Conservation (phyloP, 345 rosid genomes). For the Theobroma cacao region DNA sequence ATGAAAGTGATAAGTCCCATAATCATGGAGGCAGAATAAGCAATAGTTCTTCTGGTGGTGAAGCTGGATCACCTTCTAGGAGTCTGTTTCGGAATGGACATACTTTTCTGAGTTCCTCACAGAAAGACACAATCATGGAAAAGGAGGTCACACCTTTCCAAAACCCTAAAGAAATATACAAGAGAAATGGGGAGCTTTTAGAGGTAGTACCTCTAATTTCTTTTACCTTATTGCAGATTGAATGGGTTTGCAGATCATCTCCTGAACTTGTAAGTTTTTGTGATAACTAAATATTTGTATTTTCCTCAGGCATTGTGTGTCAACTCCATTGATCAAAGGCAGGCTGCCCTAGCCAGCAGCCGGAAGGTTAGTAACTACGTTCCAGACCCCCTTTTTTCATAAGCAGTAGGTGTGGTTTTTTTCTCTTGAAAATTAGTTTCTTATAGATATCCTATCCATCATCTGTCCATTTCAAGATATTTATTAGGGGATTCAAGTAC, state of each 20-base stretch:
- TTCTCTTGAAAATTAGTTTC: background rate
- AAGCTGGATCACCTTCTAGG: constrained; percentile 34
- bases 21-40: constrained; percentile 35
- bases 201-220: constrained; percentile 46
- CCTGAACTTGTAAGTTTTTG: constrained; percentile 9
- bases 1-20: constrained; percentile 26
- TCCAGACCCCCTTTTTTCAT: background rate
- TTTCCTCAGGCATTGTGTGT: constrained; percentile 75
- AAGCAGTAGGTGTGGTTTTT: background rate
- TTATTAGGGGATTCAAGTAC: background rate
- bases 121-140: constrained; percentile 36
- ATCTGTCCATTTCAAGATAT: background rate
- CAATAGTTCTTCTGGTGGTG: constrained; percentile 30
- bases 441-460: no score
- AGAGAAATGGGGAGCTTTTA: constrained; percentile 84
- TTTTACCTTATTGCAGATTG: constrained; percentile 11
- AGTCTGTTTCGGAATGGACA: constrained; percentile 37
- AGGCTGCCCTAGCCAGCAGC: constrained; percentile 82
- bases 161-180: constrained; percentile 62
- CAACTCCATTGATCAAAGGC: constrained; percentile 59
- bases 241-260: constrained; percentile 2
- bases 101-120: constrained; percentile 47
- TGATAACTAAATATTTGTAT: constrained; percentile 14
- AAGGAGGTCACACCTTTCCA: constrained; percentile 51
- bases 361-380: constrained; percentile 63